Evolutionary conservation across 1,284 basidiomycete species (phyloP), one percentile per base, ranked within the genome.

Genomic region (Ustilago vetiveriae): DNA sequence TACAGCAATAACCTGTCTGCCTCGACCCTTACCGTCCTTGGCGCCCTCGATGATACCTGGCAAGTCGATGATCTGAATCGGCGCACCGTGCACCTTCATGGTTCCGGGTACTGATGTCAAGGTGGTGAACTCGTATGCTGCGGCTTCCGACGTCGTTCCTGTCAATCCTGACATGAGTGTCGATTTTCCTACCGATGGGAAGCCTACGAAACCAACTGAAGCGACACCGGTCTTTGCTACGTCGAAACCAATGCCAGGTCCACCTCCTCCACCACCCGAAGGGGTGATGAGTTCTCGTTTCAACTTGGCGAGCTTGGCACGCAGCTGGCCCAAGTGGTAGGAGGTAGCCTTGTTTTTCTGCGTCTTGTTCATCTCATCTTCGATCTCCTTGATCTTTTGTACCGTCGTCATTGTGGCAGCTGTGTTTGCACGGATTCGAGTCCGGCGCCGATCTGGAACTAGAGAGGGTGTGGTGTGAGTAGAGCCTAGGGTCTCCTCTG

Each of bases 11-110:
- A 88, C 95, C 87, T 99, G 96, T 76, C 92, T 88, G 87, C 96
- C 96, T 86, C 96, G 87, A 84, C 96, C 96, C 83, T 94, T 90
- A 68, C 95, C 95, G 80, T 99, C 96, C 82, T 95, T 95, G 29
- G 96, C 96, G 75, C 96, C 96, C 83, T 98, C 96, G 71, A 98
- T 98, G 72, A 98, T 98, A 87, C 95, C 95, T 66, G 92, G 74
- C 60, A 94, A 83, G 78, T 86, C 85, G 30, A 86, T 80, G 45
- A 87, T 85, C 78, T 87, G 86, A 41, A 96, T 92, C 32, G 91
- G 91, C 33, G 94, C 92, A n/a, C 93, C 92, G 68, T 76, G 74
- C 1, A 96, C 91, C 82, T 92, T 92, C 68, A 99, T 83, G 2
- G 95, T 98, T 41, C 96, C 96, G 7, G 96, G 96, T 2, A 98